Base-by-base conservation (phyloP, 2,329 filamentous ascomycete species). In the Trichothecium roseum region DNA sequence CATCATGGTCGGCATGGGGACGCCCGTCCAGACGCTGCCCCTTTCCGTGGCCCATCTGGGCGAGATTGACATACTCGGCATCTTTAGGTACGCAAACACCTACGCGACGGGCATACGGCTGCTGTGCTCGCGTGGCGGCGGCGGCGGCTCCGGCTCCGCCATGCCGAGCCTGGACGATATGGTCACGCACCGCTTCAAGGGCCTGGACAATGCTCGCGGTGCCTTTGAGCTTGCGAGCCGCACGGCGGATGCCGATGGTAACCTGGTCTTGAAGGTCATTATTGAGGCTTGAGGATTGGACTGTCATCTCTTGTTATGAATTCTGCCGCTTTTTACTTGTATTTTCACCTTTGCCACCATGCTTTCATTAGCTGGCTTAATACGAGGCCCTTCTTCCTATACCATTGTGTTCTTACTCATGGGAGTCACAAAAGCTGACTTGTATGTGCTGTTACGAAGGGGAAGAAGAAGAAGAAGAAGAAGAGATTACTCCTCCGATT, bases 1-100 rank as follows among this genome's bases (percentile, higher is more conserved):
- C 33, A 69, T 87, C 54, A 77, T 87, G 54, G 81, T 88, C 17
- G 83, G 82, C 36, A 87, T 87, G 82, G 83, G 83, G 27, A 82
- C 74, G 5, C 81, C 82, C 0, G 72, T 85, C 35, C 81, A 86
- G 54, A 85, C 80, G 0, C 65, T 87, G 2, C 81, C 81, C 2
- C 63, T 88, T 31, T 82, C 77, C 7, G 78, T 79, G 5, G 81
- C 81, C 3, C 79, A 82, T 28, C 63, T 85, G 18, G 72, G 81
- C 27, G 83, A 88, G 58, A 77, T 87, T 30, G 82, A 87, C 51
- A 79, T 87, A 22, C 59, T 85, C n/a, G 81, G 81, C 24, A 77
- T 85, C 20, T 86, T 87, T 60, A 70, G 82, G 32, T 87, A 87
- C 46, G 79, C 79, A 15, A 83, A 85, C 54, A 84, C 81, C 0